Evolutionary conservation across 192 early-diverging fungal genomes (phyloP), one percentile per base, ranked within the genome.

Genomic region (Geosiphon pyriformis): DNA sequence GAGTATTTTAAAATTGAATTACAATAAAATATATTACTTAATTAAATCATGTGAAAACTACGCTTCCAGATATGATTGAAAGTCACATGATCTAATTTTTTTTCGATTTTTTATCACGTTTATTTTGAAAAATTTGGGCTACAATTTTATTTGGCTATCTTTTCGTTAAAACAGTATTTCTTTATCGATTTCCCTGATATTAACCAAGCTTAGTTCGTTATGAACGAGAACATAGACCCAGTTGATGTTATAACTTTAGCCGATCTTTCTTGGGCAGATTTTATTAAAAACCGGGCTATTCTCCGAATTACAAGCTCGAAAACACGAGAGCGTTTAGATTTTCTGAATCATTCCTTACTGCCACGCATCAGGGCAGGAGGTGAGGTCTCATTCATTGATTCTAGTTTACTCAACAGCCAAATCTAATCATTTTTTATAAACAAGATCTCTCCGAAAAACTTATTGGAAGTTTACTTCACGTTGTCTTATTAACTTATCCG

Each of bases 401-500:
- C 7, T 29, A 46, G 47, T 47, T 22, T 20, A n/a, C n/a, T 22
- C 59, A 18, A 20, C 10, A 27, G 2, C 22, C 23, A 22, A 2
- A 10, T 7, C 25, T 17, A 42, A 61, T 47, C 4, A 42, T 61
- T 60, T 11, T 30, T 47, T n/a, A 22, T 35, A 18, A 23, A 52
- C 29, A 15, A 64, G 61, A 26, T 26, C 61, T 76, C 35, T 65
- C 66, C 6, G 75, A 77, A 25, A 68, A 70, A 29, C 71, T 73
- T 12, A 65, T 77, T 49, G 60, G 69, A 11, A 70, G 59, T 17
- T 30, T 87, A 3, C 49, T 90, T 33, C 72, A 80, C 26, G 61
- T 84, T 50, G 53, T 90, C 25, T 72, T 79, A 52, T 65, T 82
- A 17, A 87, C 89, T 50, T 77, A 85, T 58, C 68, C 83, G 11